Percentiles rank a stretch among this genome's conserved stretches.
Conservation (phyloP, 2,329 filamentous ascomycete genomes). For the Exophiala phaeomuriformis region DNA sequence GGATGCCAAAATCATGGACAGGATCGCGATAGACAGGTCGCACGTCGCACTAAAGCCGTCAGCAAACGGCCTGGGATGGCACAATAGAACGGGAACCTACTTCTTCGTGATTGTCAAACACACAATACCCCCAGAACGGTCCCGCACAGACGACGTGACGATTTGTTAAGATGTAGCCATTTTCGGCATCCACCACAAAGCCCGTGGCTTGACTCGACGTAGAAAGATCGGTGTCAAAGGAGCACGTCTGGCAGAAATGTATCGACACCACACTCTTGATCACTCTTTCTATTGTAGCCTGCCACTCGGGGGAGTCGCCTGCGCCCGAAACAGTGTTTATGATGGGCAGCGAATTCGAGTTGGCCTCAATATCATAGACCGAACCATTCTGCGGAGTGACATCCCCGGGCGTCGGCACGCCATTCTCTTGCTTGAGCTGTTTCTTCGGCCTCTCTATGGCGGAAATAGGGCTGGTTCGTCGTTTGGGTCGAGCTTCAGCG, state of each 20-base stretch:
- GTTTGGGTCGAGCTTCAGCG: constrained; percentile 45
- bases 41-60: constrained; percentile 64
- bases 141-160: constrained; percentile 90
- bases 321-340: constrained; percentile 44
- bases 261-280: constrained; percentile 97
- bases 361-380: constrained; percentile 40
- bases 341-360: constrained; percentile 41
- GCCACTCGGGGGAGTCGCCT: constrained; percentile 75
- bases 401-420: constrained; percentile 35
- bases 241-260: constrained; percentile 94
- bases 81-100: constrained; percentile 32
- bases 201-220: constrained; percentile 93
- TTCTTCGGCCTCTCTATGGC: constrained; percentile 48
- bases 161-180: constrained; percentile 82
- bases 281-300: constrained; percentile 87
- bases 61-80: constrained; percentile 11
- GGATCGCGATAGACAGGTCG: constrained; percentile 96
- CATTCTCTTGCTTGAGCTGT: constrained; percentile 46
- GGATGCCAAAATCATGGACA: constrained; percentile 95
- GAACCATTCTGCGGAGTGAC: constrained; percentile 39
- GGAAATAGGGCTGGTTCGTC: constrained; percentile 48
- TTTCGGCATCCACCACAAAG: constrained; percentile 92
- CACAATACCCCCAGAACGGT: constrained; percentile 95
- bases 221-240: constrained; percentile 94
- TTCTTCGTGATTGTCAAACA: constrained; percentile 97